Conservation (phyloP, 2,329 filamentous ascomycete genomes). For the Ophiocordyceps sinensis region DNA sequence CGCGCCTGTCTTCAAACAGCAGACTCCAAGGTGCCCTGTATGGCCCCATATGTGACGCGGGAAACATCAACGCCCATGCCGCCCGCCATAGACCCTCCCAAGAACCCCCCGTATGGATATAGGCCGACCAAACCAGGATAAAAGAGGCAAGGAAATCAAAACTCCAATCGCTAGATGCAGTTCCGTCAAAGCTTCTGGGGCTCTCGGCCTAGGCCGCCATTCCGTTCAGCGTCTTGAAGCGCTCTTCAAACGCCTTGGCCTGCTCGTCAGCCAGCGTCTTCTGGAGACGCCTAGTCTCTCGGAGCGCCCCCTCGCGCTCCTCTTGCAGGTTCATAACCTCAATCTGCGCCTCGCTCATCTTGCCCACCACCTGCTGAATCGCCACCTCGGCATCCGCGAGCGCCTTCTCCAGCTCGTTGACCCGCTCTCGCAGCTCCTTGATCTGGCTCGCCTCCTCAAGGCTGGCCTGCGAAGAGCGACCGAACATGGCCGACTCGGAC, state of each 20-base stretch:
- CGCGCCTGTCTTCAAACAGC: neutral
- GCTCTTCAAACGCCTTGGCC: constrained; percentile 29
- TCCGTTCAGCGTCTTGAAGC: constrained; percentile 18
- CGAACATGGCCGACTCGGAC: constrained; percentile 20
- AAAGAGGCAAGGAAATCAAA: constrained; percentile 8
- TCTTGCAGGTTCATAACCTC: constrained; percentile 69
- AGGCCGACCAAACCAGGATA: constrained; percentile 8
- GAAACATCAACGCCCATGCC: neutral
- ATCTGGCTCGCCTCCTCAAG: constrained; percentile 63
- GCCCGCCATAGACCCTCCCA: too few relatives aligned
- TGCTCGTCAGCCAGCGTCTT: constrained; percentile 50
- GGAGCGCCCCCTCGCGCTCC: constrained; percentile 59
- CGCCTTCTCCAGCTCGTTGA: constrained; percentile 74
- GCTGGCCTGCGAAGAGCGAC: constrained; percentile 28
- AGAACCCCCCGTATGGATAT: neutral
- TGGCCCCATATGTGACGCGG: neutral
- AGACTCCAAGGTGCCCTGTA: too few relatives aligned
- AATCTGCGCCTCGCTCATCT: constrained; percentile 71
- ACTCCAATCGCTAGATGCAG: constrained; percentile 25
- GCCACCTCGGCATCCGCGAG: constrained; percentile 45
- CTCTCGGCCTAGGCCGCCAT: neutral
- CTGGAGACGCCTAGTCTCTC: constrained; percentile 56
- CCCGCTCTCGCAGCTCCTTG: constrained; percentile 59
- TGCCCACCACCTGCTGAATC: constrained; percentile 68
- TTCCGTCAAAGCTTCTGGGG: constrained; percentile 2